These are phyloP conservation scores for Cichorium intybus DNA, from an alignment of 140 eudicot genomes.

Conservation along the genomic window DNA sequence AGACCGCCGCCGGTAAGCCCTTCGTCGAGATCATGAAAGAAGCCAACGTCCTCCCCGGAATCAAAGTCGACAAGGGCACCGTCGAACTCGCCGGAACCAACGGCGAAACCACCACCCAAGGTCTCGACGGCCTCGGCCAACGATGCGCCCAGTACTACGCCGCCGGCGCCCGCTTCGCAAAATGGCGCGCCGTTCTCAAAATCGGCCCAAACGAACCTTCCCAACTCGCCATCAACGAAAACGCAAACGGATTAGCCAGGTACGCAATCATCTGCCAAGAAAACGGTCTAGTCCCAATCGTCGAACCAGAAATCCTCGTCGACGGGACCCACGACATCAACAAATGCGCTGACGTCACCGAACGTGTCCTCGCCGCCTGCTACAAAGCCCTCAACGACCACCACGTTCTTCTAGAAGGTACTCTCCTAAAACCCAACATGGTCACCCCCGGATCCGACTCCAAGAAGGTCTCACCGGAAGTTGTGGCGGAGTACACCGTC, in stretches of 20 bases:
- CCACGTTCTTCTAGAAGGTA: slow-evolving; percentile 77
- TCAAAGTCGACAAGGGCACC: slow-evolving; percentile 63
- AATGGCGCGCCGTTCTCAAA: slow-evolving; percentile 70
- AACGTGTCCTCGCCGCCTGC: slow-evolving; percentile 62
- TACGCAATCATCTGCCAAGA: slow-evolving; percentile 72
- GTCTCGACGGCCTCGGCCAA: slow-evolving; percentile 51
- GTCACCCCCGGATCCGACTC: slow-evolving; percentile 81
- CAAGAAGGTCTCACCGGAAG: slow-evolving; percentile 62
- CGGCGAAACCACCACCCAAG: slow-evolving; percentile 68
- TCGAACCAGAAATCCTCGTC: slow-evolving; percentile 61
- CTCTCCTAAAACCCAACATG: slow-evolving; percentile 84
- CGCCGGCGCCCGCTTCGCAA: slow-evolving; percentile 66
- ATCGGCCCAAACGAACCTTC: slow-evolving; percentile 66
- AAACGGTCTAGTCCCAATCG: slow-evolving; percentile 58
- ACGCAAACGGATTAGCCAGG: slow-evolving; percentile 61
- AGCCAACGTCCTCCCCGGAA: slow-evolving; percentile 56
- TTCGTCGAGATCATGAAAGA: slow-evolving; percentile 64
- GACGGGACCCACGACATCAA: slow-evolving; percentile 63
- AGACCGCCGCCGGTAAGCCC: slow-evolving; percentile 57
- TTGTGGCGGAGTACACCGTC: slow-evolving; percentile 73
- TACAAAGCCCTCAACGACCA: slow-evolving; percentile 82
- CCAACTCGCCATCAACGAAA: slow-evolving; percentile 48
- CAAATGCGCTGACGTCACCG: slow-evolving; percentile 61
- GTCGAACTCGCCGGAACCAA: slow-evolving; percentile 66
- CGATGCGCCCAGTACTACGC: slow-evolving; percentile 50